These are phyloP conservation scores for Sphaerulina musiva DNA, from an alignment of 2,329 filamentous ascomycete species.

Conservation along the genomic window DNA sequence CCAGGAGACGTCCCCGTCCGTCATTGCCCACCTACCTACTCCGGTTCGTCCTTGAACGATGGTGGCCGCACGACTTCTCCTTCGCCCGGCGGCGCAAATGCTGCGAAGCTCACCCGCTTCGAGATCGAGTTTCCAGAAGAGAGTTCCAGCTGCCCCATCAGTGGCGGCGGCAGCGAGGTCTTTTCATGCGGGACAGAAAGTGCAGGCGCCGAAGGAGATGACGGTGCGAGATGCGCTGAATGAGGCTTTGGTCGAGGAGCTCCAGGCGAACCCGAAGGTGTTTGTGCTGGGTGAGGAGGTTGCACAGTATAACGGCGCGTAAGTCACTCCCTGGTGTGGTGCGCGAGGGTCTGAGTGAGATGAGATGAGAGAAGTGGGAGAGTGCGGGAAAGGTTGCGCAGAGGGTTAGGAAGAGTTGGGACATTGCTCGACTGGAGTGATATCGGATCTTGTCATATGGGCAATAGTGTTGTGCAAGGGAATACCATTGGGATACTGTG, in stretches of 20 bases:
- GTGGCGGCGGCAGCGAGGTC: slow-evolving; percentile 41
- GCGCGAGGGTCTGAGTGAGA: neutral
- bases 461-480: no score
- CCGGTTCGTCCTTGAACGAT: slow-evolving; percentile 33
- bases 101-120: slow-evolving; percentile 49
- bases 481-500: no score
- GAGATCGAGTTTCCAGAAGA: no score
- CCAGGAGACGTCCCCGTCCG: neutral
- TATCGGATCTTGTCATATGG: no score
- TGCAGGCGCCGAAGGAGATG: slow-evolving; percentile 63
- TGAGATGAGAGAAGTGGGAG: no score
- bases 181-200: slow-evolving; percentile 54
- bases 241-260: slow-evolving; percentile 94
- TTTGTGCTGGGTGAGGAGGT: slow-evolving; percentile 97
- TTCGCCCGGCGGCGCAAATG: slow-evolving; percentile 59
- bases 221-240: slow-evolving; percentile 96
- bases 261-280: slow-evolving; percentile 89
- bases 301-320: slow-evolving; percentile 97
- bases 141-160: neutral
- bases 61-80: slow-evolving; percentile 56
- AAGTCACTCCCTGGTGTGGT: slow-evolving; percentile 32
- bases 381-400: neutral
- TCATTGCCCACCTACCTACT: slow-evolving; percentile 2
- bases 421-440: no score
- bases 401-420: no score